These are phyloP conservation scores for Rubroshorea leprosula DNA, from an alignment of 345 rosid species.

Conservation along the genomic window DNA sequence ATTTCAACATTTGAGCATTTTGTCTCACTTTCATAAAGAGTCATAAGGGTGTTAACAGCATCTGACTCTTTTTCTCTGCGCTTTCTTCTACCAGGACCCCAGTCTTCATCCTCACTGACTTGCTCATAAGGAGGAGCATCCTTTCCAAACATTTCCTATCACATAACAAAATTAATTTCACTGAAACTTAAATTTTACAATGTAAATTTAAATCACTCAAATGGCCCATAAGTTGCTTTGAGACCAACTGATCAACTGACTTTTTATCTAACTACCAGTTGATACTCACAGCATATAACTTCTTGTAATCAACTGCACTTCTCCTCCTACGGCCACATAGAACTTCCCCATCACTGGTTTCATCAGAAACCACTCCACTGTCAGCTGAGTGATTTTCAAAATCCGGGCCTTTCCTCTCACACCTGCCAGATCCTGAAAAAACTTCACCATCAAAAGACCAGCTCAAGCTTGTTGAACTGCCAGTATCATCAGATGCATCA, in stretches of 20 bases:
- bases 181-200: too few relatives aligned
- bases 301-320: constrained; percentile 75
- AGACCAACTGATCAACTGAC: not conserved
- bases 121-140: constrained; percentile 66
- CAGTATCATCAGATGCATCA: constrained; percentile 35
- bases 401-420: constrained; percentile 23
- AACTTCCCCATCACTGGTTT: constrained; percentile 56
- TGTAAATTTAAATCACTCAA: not conserved
- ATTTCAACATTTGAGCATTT: constrained; percentile 29
- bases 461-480: constrained; percentile 68
- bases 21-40: constrained; percentile 53
- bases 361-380: constrained; percentile 47
- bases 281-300: constrained; percentile 73
- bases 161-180: not conserved
- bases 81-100: constrained; percentile 89
- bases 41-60: constrained; percentile 63
- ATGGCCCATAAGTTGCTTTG: not conserved
- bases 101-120: constrained; percentile 95
- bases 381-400: constrained; percentile 27
- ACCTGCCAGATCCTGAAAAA: constrained; percentile 41
- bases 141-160: constrained; percentile 96
- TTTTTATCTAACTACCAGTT: not conserved
- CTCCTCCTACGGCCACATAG: constrained; percentile 70
- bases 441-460: constrained; percentile 69
- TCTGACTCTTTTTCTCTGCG: constrained; percentile 75